Conservation (phyloP, 148 eudicot species). For the Vaccinium corymbosum region DNA sequence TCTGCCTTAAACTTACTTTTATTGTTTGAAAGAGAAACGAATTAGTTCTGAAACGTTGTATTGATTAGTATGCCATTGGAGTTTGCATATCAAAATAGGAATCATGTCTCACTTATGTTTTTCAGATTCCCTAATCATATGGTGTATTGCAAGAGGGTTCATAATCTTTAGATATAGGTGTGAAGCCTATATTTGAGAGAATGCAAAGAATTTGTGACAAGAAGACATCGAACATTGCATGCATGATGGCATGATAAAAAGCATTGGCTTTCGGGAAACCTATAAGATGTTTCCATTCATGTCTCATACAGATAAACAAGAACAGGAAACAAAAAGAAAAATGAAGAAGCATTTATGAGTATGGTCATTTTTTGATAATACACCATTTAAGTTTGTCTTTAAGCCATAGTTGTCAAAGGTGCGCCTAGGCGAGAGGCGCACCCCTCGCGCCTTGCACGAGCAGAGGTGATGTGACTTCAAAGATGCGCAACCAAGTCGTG, state of each 20-base stretch:
- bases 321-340: neutral
- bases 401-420: neutral
- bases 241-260: neutral
- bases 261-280: neutral
- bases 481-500: too few species aligned
- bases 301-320: neutral
- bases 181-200: neutral
- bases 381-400: neutral
- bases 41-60: neutral
- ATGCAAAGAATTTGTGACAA: neutral
- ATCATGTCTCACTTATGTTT: neutral
- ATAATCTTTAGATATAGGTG: neutral
- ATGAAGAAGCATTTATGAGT: neutral
- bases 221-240: neutral
- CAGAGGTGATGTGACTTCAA: too few species aligned
- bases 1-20: neutral
- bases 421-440: too few species aligned
- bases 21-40: neutral
- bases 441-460: too few species aligned
- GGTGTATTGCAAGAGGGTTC: neutral
- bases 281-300: neutral
- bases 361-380: neutral
- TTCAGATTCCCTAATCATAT: neutral
- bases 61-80: neutral
- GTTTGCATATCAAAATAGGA: neutral